A percentile compares a stretch with the other conserved stretches of the same genome.
Evolutionary conservation across 2,329 filamentous ascomycete genomes (phyloP).

Genomic region (Bipolaris zeicola): DNA sequence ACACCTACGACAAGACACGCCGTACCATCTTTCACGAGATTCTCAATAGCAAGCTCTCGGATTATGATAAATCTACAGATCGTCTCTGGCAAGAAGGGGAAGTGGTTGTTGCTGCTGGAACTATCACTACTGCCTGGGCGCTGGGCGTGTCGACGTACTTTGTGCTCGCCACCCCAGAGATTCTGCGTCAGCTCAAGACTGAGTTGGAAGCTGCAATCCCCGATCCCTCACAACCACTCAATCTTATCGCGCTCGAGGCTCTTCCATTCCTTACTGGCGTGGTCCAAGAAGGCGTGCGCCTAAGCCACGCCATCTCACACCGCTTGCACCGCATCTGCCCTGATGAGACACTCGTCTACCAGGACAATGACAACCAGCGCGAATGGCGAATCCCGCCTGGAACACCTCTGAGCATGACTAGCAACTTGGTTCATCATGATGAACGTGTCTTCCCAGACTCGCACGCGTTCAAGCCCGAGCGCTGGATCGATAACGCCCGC

Average conservation of each 20-base stretch:
- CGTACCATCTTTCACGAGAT: conserved; percentile 2
- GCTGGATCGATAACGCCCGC: conserved; percentile 1
- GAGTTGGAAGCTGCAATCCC: not conserved
- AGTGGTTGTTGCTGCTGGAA: conserved; percentile 4
- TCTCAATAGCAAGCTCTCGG: not conserved
- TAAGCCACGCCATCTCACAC: not conserved
- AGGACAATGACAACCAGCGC: not conserved
- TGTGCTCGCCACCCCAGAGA: not conserved
- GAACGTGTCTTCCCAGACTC: not conserved
- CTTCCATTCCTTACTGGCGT: not conserved
- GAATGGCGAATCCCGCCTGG: conserved; percentile 1
- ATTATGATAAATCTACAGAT: not conserved
- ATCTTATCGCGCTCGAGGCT: not conserved
- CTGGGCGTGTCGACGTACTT: not conserved
- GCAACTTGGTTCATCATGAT: not conserved
- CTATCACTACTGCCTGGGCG: conserved; percentile 3
- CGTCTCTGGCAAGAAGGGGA: conserved; percentile 4
- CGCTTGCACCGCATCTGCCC: not conserved
- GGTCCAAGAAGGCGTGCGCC: not conserved
- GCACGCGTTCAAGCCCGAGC: conserved; percentile 1
- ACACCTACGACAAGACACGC: conserved; percentile 4
- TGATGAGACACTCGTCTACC: not conserved
- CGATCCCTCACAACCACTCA: not conserved
- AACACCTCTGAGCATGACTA: not conserved
- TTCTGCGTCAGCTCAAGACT: not conserved